Evolutionary conservation across 768 basidiomycete genomes (phyloP).

Genomic region (Kwoniella bestiolae): DNA sequence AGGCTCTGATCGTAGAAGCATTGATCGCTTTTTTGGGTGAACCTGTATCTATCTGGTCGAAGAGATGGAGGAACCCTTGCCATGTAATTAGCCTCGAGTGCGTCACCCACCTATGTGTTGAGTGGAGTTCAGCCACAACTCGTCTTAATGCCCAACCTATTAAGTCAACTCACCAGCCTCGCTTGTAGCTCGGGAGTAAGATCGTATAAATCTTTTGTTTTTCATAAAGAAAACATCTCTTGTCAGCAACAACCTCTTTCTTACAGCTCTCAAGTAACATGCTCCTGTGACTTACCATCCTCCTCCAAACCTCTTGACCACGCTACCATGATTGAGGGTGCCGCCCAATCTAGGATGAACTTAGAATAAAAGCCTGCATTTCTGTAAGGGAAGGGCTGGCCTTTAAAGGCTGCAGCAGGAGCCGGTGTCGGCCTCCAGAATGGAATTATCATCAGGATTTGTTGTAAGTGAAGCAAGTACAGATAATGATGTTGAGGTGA

Average conservation of each 20-base stretch:
- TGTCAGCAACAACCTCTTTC: too few relatives aligned
- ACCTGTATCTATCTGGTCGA: background rate
- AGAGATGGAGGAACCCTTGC: constrained; percentile 22
- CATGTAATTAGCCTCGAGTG: constrained; percentile 19
- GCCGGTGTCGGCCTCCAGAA: constrained; percentile 13
- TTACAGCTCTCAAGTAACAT: too few relatives aligned
- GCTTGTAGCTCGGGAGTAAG: constrained; percentile 20
- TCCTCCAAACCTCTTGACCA: constrained; percentile 13
- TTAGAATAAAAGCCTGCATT: constrained; percentile 11
- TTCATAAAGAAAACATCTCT: background rate
- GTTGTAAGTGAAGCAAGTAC: too few relatives aligned
- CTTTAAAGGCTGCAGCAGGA: constrained; percentile 16
- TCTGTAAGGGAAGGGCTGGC: constrained; percentile 12
- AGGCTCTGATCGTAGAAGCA: constrained; percentile 47
- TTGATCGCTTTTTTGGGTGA: background rate
- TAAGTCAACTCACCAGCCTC: constrained; percentile 22
- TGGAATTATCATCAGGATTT: background rate
- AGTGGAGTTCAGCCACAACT: background rate
- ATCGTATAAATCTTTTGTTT: constrained; percentile 23
- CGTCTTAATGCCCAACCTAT: background rate
- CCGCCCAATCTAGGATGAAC: constrained; percentile 21
- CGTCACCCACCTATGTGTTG: constrained; percentile 12
- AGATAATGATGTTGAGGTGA: too few relatives aligned
- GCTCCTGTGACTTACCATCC: constrained; percentile 13
- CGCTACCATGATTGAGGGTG: constrained; percentile 17